Base-by-base conservation (phyloP, 2,329 filamentous ascomycete genomes). In the Xylariaceae sp. region DNA sequence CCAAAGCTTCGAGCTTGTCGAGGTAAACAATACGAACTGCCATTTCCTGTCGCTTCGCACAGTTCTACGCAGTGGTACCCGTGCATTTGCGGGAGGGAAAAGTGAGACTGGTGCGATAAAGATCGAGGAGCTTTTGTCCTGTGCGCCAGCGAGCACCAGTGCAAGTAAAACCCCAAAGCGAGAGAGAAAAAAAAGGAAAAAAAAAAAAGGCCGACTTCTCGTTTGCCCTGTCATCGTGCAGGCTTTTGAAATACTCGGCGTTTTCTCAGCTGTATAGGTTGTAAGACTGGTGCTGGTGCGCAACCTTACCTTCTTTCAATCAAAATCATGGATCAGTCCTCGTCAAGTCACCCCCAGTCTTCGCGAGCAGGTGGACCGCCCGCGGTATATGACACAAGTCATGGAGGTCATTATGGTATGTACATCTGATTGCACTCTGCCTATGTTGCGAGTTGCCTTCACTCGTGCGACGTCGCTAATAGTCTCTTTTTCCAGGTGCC, bases 381-480 rank as follows among this genome's bases (percentile, higher is more conserved):
- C 43, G 61, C 61, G 44, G 81, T 84, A n/a, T 92, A 92, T 73
- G 89, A 92, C 74, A 85, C 85, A 48, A 81, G 78, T 65, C 86
- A 89, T 70, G 89, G 88, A 59, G 89, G 89, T 50, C 89, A 92
- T 74, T 92, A 91, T 77, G 89, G 89, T 91, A 77, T 75, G 81
- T 73, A 61, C 60, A 61, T 65, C 60, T 64, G 42, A 58, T 54
- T 54, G 60, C 60, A 58, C 55, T 47, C 53, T 20, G 23, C n/a
- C n/a, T n/a, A 18, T 63, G 50, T 68, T 62, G 63, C 63, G 59
- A 62, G 51, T 62, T 63, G 58, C 61, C 64, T 61, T 57, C 49
- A 26, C 57, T 68, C 57, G 65, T 68, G 57, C 65, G 62, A 71
- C 69, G 63, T 72, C 65, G 64, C 63, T 68, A 67, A 70, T 60